A percentile compares a stretch with the other conserved stretches of the same genome.
These are phyloP conservation scores for Glarea lozoyensis DNA, from an alignment of 495 filamentous ascomycete genomes.

Conservation along the genomic window DNA sequence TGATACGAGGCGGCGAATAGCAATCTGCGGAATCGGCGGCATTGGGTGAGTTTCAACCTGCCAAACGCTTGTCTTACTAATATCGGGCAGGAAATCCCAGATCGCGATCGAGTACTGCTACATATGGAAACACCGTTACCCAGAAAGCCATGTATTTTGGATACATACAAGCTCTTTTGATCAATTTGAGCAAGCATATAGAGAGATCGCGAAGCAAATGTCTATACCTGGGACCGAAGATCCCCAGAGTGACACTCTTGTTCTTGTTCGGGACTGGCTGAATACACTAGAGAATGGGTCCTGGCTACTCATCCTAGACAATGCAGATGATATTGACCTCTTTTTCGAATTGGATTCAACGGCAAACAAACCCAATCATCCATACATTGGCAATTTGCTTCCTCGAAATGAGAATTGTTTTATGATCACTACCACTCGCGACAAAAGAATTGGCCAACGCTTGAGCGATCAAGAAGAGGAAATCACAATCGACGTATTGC, in stretches of 20 bases:
- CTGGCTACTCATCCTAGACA: conserved; percentile 43
- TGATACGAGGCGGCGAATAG: too few species aligned
- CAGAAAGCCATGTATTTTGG: background rate
- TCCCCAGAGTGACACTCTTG: background rate
- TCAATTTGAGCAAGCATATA: background rate
- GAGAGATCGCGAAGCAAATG: background rate
- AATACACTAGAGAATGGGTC: conserved; percentile 8
- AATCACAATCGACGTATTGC: background rate
- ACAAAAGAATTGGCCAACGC: background rate
- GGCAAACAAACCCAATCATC: conserved; percentile 25
- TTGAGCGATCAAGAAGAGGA: conserved; percentile 6
- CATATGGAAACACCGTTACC: background rate
- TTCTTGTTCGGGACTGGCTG: background rate
- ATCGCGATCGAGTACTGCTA: background rate
- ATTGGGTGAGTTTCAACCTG: too few species aligned
- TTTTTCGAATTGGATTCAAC: conserved; percentile 12
- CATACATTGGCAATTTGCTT: conserved; percentile 20
- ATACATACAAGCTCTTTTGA: background rate
- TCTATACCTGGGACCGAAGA: background rate
- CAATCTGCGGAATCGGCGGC: too few species aligned
- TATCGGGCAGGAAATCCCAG: conserved; percentile 1
- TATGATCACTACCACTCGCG: background rate
- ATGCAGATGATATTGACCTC: conserved; percentile 31
- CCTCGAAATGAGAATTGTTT: background rate
- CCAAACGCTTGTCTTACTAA: too few species aligned